Evolutionary conservation across 2,329 filamentous ascomycete genomes (phyloP).

Genomic region (Colletotrichum sp.): DNA sequence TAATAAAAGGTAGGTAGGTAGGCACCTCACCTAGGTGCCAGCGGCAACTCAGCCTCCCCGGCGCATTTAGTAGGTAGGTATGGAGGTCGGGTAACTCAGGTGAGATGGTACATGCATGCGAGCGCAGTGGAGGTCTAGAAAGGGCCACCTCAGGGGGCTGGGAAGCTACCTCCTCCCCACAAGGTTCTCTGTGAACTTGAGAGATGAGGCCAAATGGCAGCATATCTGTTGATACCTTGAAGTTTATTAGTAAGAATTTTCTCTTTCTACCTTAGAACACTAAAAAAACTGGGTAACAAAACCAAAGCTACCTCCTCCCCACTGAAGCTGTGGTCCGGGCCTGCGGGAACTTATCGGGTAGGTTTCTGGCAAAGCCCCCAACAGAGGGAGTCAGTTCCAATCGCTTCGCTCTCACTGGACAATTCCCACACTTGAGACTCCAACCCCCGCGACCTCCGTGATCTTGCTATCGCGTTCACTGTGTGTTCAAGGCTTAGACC

Average conservation of each 20-base stretch:
- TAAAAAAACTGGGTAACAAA: too few relatives aligned
- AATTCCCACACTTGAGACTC: neutral
- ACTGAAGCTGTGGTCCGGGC: neutral
- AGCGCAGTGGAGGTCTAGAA: neutral
- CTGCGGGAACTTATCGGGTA: neutral
- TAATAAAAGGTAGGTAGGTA: too few relatives aligned
- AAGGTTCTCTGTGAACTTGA: too few relatives aligned
- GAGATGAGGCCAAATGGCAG: too few relatives aligned
- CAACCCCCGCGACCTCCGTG: neutral
- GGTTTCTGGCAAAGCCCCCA: neutral
- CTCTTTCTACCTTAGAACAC: too few relatives aligned
- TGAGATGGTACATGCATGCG: neutral
- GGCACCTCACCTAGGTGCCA: neutral
- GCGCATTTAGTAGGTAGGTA: neutral
- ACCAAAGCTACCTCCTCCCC: neutral
- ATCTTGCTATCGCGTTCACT: neutral
- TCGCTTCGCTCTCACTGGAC: neutral
- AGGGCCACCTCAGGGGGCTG: neutral
- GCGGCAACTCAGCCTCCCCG: neutral
- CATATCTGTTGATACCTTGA: too few relatives aligned
- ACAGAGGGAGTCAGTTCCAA: neutral
- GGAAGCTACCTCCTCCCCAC: neutral
- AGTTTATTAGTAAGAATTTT: too few relatives aligned
- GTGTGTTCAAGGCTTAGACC: neutral
- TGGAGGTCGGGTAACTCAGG: too few relatives aligned